Evolutionary conservation across 2,329 filamentous ascomycete genomes (phyloP).

Genomic region (Ceratocystiopsis sp.): DNA sequence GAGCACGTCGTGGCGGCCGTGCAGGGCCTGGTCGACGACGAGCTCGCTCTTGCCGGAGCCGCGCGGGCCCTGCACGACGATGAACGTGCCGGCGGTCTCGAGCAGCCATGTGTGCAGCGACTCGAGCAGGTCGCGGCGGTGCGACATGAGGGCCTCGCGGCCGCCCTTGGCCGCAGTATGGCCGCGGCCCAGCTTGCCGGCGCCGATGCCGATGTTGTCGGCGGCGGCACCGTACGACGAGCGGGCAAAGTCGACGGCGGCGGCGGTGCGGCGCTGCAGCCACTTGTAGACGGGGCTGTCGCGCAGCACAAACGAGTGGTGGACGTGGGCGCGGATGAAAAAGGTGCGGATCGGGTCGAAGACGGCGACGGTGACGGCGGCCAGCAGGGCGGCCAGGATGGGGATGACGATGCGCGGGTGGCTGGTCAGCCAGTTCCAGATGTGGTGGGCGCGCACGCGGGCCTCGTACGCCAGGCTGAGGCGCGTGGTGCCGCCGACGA

Average conservation of each 20-base stretch:
- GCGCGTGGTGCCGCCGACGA: slow-evolving; percentile 42
- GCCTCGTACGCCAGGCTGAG: slow-evolving; percentile 74
- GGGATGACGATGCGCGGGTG: slow-evolving; percentile 86
- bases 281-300: slow-evolving; percentile 62
- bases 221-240: slow-evolving; percentile 34
- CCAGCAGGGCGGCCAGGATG: slow-evolving; percentile 60
- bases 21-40: slow-evolving; percentile 67
- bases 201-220: slow-evolving; percentile 43
- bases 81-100: slow-evolving; percentile 80
- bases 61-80: slow-evolving; percentile 80
- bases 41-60: slow-evolving; percentile 85
- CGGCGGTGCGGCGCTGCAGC: slow-evolving; percentile 58
- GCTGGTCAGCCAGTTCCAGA: slow-evolving; percentile 72
- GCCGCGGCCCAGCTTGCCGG: not conserved
- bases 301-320: slow-evolving; percentile 54
- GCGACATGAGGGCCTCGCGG: slow-evolving; percentile 72
- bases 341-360: slow-evolving; percentile 93
- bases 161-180: slow-evolving; percentile 21
- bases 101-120: slow-evolving; percentile 73
- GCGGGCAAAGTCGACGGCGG: slow-evolving; percentile 40
- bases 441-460: slow-evolving; percentile 57
- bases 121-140: slow-evolving; percentile 65
- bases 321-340: slow-evolving; percentile 79
- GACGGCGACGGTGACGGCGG: slow-evolving; percentile 66
- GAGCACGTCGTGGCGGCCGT: slow-evolving; percentile 59